Evolutionary conservation across 306 rosid genomes (phyloP).

Genomic region (Vigna reflexopilosa): DNA sequence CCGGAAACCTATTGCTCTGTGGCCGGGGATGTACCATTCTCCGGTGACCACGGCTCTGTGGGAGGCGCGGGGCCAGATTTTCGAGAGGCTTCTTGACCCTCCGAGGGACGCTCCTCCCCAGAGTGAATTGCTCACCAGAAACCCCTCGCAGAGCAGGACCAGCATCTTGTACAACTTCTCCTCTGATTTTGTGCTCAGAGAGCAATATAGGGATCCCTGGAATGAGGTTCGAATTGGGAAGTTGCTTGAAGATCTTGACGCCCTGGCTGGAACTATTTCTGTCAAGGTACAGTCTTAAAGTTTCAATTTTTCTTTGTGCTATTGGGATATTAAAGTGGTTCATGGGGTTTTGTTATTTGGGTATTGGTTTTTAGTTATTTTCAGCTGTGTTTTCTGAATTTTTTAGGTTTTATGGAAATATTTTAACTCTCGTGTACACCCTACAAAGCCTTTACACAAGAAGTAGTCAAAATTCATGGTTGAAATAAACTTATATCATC

Average conservation of each 20-base stretch:
- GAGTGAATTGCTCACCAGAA: constrained; percentile 76
- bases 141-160: constrained; percentile 88
- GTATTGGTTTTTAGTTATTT: constrained; percentile 4
- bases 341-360: background rate
- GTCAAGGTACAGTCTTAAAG: constrained; percentile 61
- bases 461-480: background rate
- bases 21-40: constrained; percentile 98
- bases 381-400: background rate
- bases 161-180: constrained; percentile 76
- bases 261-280: constrained; percentile 89
- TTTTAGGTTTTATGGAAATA: background rate
- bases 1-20: constrained; percentile 71
- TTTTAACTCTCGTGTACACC: background rate
- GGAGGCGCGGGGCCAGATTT: constrained; percentile 76
- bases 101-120: constrained; percentile 90
- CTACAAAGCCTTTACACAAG: background rate
- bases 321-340: background rate
- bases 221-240: constrained; percentile 90
- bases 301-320: background rate
- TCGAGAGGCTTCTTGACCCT: constrained; percentile 80
- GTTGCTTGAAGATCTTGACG: constrained; percentile 94
- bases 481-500: background rate
- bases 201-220: constrained; percentile 96
- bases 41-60: constrained; percentile 93
- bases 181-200: constrained; percentile 75